Percentiles rank a stretch among this genome's conserved stretches.
phyloP scores from a whole-genome alignment of 257 asterid species.

The Nicotiana sylvestris region DNA sequence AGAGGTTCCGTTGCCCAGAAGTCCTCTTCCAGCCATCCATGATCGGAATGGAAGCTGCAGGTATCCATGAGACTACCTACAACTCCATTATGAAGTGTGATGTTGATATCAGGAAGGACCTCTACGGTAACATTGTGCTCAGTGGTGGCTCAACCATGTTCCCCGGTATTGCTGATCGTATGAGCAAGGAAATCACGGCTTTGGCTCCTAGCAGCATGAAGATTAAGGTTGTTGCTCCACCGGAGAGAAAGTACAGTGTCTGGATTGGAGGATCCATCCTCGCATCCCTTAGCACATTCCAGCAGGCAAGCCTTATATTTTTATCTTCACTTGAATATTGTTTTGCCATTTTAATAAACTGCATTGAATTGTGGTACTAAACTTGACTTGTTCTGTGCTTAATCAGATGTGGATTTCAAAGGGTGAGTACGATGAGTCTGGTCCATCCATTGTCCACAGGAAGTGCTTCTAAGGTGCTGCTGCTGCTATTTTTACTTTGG shows the following conservation, averaged over 20 bases:
- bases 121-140: slow-evolving; percentile 13
- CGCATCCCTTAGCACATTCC: slow-evolving; percentile 12
- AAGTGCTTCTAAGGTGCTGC: slow-evolving; percentile 12
- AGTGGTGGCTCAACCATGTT: slow-evolving; percentile 15
- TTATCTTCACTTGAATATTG: not conserved
- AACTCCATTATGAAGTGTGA: slow-evolving; percentile 14
- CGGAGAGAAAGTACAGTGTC: slow-evolving; percentile 12
- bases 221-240: slow-evolving; percentile 13
- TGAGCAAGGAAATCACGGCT: slow-evolving; percentile 10
- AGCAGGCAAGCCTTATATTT: not conserved
- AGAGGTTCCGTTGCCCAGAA: slow-evolving; percentile 14
- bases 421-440: slow-evolving; percentile 13
- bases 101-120: slow-evolving; percentile 11
- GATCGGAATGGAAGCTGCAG: slow-evolving; percentile 17
- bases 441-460: slow-evolving; percentile 18
- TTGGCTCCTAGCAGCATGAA: slow-evolving; percentile 16
- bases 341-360: not conserved
- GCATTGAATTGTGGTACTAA: not conserved
- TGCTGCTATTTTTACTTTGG: not conserved
- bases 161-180: slow-evolving; percentile 14
- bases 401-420: slow-evolving; percentile 12
- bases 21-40: slow-evolving; percentile 17
- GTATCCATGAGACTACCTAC: slow-evolving; percentile 10
- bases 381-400: not conserved
- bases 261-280: slow-evolving; percentile 16